Evolutionary conservation across 345 rosid species (phyloP).

Genomic region (Crucihimalaya himalaica): DNA sequence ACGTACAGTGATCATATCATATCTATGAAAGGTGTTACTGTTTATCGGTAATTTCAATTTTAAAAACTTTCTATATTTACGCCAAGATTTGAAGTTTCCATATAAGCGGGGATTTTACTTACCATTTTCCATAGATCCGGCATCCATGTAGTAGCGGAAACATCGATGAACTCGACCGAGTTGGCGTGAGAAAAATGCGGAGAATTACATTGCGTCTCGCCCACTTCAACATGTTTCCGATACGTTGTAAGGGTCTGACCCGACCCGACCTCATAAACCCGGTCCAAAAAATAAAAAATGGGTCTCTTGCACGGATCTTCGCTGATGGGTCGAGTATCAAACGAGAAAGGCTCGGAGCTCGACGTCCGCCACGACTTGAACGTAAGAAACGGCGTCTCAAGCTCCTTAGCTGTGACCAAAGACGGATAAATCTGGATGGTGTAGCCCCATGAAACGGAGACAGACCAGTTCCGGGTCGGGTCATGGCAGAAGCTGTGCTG

Average conservation of each 20-base stretch:
- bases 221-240: constrained; percentile 42
- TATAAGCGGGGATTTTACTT: constrained; percentile 10
- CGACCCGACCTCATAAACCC: constrained; percentile 38
- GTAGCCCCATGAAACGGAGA: constrained; percentile 92
- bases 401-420: constrained; percentile 53
- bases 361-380: constrained; percentile 75
- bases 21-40: no score
- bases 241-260: constrained; percentile 58
- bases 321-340: constrained; percentile 65
- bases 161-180: constrained; percentile 48
- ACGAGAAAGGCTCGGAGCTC: constrained; percentile 63
- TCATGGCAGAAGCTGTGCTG: constrained; percentile 84
- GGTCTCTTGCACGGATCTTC: constrained; percentile 63
- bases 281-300: constrained; percentile 62
- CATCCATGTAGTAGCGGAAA: constrained; percentile 47
- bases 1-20: not conserved
- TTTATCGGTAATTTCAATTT: no score
- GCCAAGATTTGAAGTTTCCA: not conserved
- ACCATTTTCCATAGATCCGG: constrained; percentile 71
- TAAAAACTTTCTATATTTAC: no score
- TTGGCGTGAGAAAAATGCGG: constrained; percentile 42
- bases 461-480: constrained; percentile 58
- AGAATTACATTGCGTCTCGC: constrained; percentile 40
- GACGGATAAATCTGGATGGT: constrained; percentile 67
- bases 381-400: constrained; percentile 64